These are phyloP conservation scores for Cantharellus cinnabarinus DNA, from an alignment of 768 basidiomycete species.

Conservation along the genomic window DNA sequence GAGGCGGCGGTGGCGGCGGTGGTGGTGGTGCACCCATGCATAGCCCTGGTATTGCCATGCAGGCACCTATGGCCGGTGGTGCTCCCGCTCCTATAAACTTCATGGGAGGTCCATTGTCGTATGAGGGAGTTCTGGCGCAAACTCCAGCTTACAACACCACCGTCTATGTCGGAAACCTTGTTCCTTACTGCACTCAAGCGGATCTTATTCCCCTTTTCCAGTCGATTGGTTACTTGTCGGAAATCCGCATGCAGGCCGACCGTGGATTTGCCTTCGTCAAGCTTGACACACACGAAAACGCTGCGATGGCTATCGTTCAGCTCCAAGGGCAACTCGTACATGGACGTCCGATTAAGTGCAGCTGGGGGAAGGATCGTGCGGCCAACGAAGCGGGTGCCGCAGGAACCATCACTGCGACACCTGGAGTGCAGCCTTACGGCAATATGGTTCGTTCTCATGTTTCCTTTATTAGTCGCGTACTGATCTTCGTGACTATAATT, in stretches of 20 bases:
- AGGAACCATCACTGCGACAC: slow-evolving; percentile 32
- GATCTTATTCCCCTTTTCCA: slow-evolving; percentile 97
- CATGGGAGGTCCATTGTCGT: slow-evolving; percentile 71
- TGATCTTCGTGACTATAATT: neutral
- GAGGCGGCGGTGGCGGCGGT: slow-evolving; percentile 10
- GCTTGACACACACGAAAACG: slow-evolving; percentile 94
- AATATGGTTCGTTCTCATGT: slow-evolving; percentile 40
- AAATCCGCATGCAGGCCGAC: slow-evolving; percentile 98
- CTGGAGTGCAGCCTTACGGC: slow-evolving; percentile 38
- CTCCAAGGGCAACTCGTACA: slow-evolving; percentile 95
- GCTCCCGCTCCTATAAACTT: slow-evolving; percentile 85
- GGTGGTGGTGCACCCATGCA: slow-evolving; percentile 6
- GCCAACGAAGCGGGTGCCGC: slow-evolving; percentile 39
- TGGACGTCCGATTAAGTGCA: slow-evolving; percentile 91
- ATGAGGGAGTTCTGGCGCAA: slow-evolving; percentile 84
- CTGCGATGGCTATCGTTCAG: slow-evolving; percentile 94
- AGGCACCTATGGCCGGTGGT: slow-evolving; percentile 18
- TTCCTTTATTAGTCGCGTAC: slow-evolving; percentile 4
- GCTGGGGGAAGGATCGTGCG: slow-evolving; percentile 93
- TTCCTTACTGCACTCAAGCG: slow-evolving; percentile 91
- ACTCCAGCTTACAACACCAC: slow-evolving; percentile 88
- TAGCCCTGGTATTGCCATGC: slow-evolving; percentile 14
- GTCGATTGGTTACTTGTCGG: slow-evolving; percentile 94
- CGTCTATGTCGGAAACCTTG: slow-evolving; percentile 96
- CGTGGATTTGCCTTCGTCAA: slow-evolving; percentile 98